phyloP scores from a whole-genome alignment of 495 filamentous ascomycete species.

The Physcia stellaris region DNA sequence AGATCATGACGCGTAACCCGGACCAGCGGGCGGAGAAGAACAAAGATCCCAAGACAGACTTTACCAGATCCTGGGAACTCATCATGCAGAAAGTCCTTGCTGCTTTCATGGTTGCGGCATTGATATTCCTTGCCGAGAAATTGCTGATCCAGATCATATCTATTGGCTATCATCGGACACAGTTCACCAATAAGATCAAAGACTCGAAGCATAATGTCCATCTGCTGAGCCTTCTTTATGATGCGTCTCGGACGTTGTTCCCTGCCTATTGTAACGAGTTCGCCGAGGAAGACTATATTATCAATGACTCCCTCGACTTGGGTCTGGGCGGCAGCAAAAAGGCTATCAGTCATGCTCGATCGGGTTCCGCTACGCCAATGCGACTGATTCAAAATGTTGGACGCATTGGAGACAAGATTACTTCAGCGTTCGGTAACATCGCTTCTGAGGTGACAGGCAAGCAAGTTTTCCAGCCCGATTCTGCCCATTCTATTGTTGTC shows the following conservation, averaged over 20 bases:
- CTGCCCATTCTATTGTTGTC: slow-evolving; percentile 76
- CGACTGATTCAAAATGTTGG: slow-evolving; percentile 64
- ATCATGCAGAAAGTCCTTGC: slow-evolving; percentile 61
- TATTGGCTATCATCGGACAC: slow-evolving; percentile 87
- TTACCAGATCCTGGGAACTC: slow-evolving; percentile 40
- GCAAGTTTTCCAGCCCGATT: slow-evolving; percentile 80
- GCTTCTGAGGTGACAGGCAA: slow-evolving; percentile 91
- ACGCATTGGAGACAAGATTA: slow-evolving; percentile 79
- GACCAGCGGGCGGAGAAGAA: slow-evolving; percentile 14
- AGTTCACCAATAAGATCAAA: slow-evolving; percentile 78
- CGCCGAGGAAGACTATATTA: slow-evolving; percentile 76
- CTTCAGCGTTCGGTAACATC: slow-evolving; percentile 83
- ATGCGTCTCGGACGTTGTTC: slow-evolving; percentile 75
- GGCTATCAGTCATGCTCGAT: slow-evolving; percentile 30
- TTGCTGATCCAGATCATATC: slow-evolving; percentile 81
- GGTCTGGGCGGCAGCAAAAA: slow-evolving; percentile 19
- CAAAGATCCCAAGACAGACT: slow-evolving; percentile 7
- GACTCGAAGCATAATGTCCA: slow-evolving; percentile 73
- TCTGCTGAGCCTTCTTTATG: slow-evolving; percentile 72
- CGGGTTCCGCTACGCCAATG: slow-evolving; percentile 59
- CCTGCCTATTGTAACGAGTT: slow-evolving; percentile 88
- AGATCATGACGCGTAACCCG: slow-evolving; percentile 44
- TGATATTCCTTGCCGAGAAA: slow-evolving; percentile 72
- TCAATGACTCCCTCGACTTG: slow-evolving; percentile 58
- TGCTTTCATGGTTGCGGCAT: slow-evolving; percentile 58